phyloP scores from a whole-genome alignment of 2,329 filamentous ascomycete genomes.

The Colletotrichum brevisporum region DNA sequence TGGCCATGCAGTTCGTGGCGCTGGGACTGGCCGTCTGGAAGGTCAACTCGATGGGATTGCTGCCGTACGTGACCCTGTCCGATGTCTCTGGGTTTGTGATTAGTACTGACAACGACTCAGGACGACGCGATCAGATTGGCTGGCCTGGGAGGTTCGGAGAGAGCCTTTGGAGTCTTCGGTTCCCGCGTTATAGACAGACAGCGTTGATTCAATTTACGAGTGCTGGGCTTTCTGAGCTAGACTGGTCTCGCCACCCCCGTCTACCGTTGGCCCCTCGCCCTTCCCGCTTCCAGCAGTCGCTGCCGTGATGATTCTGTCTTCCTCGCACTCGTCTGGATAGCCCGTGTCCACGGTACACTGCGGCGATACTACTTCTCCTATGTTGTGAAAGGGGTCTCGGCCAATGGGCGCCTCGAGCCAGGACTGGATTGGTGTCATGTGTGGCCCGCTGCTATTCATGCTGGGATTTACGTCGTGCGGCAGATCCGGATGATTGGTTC shows the following conservation, averaged over 20 bases:
- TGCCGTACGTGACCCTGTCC: constrained; percentile 76
- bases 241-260: background rate
- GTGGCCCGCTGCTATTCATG: too few relatives aligned
- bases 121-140: constrained; percentile 96
- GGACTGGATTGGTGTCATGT: too few relatives aligned
- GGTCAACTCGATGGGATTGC: constrained; percentile 93
- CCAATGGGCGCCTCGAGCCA: too few relatives aligned
- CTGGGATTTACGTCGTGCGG: too few relatives aligned
- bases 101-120: constrained; percentile 58
- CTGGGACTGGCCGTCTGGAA: constrained; percentile 94
- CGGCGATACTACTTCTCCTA: background rate
- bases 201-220: background rate
- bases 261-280: background rate
- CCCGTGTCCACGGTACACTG: background rate
- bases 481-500: too few relatives aligned
- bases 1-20: constrained; percentile 87
- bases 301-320: background rate
- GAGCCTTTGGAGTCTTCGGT: constrained; percentile 77
- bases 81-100: background rate
- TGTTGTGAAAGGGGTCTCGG: background rate
- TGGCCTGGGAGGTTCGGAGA: constrained; percentile 91
- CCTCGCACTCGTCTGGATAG: background rate
- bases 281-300: background rate
- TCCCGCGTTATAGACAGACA: constrained; percentile 65
- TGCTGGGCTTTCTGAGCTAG: background rate